Conservation (phyloP, 2,329 filamentous ascomycete species). For the Sporothrix euskadiensis region DNA sequence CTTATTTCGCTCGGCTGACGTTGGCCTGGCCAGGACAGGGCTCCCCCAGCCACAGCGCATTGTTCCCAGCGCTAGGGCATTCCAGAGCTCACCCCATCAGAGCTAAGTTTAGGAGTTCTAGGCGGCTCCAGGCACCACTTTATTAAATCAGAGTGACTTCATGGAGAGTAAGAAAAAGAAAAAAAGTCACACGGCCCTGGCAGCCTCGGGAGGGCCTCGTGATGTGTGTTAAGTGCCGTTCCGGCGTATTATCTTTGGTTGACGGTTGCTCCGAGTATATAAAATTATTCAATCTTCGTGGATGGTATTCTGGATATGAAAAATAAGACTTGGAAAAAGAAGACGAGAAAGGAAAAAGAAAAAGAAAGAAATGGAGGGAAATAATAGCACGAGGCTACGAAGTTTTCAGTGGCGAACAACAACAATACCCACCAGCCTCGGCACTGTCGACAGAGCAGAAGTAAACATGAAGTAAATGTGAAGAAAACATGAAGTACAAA, state of each 20-base stretch:
- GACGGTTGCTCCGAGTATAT: neutral
- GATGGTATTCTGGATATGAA: neutral
- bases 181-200: neutral
- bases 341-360: neutral
- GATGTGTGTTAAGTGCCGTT: neutral
- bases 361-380: neutral
- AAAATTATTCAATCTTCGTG: no score
- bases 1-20: neutral
- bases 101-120: neutral
- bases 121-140: neutral
- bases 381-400: neutral
- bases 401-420: neutral
- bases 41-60: constrained; percentile 5
- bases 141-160: neutral
- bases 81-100: neutral
- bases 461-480: neutral
- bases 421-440: neutral
- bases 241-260: neutral
- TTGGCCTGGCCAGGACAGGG: constrained; percentile 1
- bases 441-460: neutral
- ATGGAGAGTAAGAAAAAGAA: neutral
- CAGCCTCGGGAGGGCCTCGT: constrained; percentile 3
- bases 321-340: neutral
- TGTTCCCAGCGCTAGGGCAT: neutral
- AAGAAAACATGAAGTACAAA: neutral